These are phyloP conservation scores for Stephanodiscus minutulus DNA, from an alignment of 108 stramenopile species.

Conservation along the genomic window DNA sequence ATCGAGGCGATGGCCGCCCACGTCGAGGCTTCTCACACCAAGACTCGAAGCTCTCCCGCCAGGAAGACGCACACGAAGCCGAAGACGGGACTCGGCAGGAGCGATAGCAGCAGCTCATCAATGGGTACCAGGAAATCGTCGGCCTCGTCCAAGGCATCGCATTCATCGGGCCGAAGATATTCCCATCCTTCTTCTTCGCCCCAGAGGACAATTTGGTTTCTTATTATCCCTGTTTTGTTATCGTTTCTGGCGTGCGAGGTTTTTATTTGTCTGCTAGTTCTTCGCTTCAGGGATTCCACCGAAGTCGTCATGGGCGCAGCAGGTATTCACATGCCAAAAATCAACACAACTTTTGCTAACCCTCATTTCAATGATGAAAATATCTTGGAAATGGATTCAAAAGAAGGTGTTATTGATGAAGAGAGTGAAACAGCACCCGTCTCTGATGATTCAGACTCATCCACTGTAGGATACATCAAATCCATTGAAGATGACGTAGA, in stretches of 20 bases:
- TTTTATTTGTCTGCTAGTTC: slow-evolving; percentile 9
- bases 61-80: not conserved
- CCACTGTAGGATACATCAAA: not conserved
- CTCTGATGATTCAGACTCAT: slow-evolving; percentile 9
- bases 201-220: not conserved
- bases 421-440: not conserved
- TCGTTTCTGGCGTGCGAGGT: slow-evolving; percentile 4
- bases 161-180: not conserved
- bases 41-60: not conserved
- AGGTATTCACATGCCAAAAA: not conserved
- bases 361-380: not conserved
- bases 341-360: too few relatives aligned
- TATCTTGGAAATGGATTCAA: not conserved
- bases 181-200: not conserved
- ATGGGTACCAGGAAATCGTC: not conserved
- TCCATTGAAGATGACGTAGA: not conserved
- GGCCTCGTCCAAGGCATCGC: not conserved
- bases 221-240: not conserved
- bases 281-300: not conserved
- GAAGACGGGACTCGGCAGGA: not conserved
- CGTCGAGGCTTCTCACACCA: slow-evolving; percentile 5
- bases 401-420: not conserved
- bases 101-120: not conserved
- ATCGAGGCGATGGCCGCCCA: slow-evolving; percentile 16
- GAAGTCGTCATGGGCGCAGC: not conserved